phyloP scores from a whole-genome alignment of 2,329 filamentous ascomycete species.

The Aplosporella prunicola region DNA sequence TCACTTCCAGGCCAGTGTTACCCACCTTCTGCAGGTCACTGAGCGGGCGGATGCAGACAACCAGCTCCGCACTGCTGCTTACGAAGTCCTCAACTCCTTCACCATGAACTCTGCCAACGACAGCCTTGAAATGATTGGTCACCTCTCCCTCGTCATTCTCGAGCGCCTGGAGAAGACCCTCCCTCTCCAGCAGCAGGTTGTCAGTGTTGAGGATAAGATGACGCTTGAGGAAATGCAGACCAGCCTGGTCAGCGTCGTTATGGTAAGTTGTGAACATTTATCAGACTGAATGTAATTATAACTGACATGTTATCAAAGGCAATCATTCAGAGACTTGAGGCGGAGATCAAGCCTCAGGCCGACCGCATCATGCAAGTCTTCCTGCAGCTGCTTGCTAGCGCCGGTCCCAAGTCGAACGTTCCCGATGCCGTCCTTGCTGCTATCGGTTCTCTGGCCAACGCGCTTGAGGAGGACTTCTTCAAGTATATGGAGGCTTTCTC shows the following conservation, averaged over 20 bases:
- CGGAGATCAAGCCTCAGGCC: constrained; percentile 79
- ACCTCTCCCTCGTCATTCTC: constrained; percentile 77
- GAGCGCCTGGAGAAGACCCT: constrained; percentile 86
- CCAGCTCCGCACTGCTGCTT: constrained; percentile 84
- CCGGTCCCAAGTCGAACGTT: constrained; percentile 81
- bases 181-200: constrained; percentile 81
- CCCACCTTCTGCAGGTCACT: constrained; percentile 75
- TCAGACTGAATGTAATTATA: not conserved
- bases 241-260: constrained; percentile 80
- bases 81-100: constrained; percentile 93
- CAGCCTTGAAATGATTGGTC: constrained; percentile 69
- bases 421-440: constrained; percentile 90
- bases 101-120: constrained; percentile 84
- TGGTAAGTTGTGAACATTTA: constrained; percentile 42
- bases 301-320: constrained; percentile 34
- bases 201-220: constrained; percentile 93
- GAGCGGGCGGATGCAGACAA: constrained; percentile 75
- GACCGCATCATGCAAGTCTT: constrained; percentile 90
- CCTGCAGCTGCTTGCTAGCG: constrained; percentile 67
- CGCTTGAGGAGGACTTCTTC: constrained; percentile 83
- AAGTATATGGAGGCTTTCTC: constrained; percentile 97
- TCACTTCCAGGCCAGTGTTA: constrained; percentile 88
- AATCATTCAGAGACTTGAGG: constrained; percentile 83
- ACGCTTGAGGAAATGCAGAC: constrained; percentile 97
- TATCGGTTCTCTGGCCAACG: constrained; percentile 82